phyloP scores from a whole-genome alignment of 768 basidiomycete genomes.

The Mycena amicta region DNA sequence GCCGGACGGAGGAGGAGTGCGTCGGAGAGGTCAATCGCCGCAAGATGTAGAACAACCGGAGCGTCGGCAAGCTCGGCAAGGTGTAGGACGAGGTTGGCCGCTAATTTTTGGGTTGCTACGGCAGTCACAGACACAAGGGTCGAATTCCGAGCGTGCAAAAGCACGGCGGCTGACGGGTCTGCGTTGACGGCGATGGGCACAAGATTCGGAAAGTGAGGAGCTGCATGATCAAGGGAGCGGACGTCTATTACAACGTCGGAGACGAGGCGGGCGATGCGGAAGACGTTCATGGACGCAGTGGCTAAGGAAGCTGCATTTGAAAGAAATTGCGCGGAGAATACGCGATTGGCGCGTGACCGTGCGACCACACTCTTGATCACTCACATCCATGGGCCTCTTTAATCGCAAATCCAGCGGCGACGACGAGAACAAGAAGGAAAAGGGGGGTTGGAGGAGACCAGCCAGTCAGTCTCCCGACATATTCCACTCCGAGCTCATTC shows the following conservation, averaged over 20 bases:
- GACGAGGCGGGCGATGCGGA: slow-evolving; percentile 70
- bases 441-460: slow-evolving; percentile 82
- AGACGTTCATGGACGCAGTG: slow-evolving; percentile 49
- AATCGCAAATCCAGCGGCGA: slow-evolving; percentile 54
- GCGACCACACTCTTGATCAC: slow-evolving; percentile 10
- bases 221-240: slow-evolving; percentile 36
- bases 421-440: slow-evolving; percentile 72
- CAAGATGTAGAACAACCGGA: slow-evolving; percentile 75
- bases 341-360: slow-evolving; percentile 5
- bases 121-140: slow-evolving; percentile 65
- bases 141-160: slow-evolving; percentile 43
- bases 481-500: slow-evolving; percentile 26
- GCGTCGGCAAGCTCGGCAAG: slow-evolving; percentile 66
- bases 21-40: slow-evolving; percentile 67
- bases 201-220: slow-evolving; percentile 44
- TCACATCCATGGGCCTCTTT: slow-evolving; percentile 58
- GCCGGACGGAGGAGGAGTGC: slow-evolving; percentile 76
- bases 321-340: background rate
- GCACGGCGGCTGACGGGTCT: slow-evolving; percentile 61
- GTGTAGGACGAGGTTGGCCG: slow-evolving; percentile 65
- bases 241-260: slow-evolving; percentile 70
- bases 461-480: slow-evolving; percentile 73
- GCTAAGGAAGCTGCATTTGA: background rate
- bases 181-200: slow-evolving; percentile 62
- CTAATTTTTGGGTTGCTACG: slow-evolving; percentile 48